These are phyloP conservation scores for Cicer judaicum DNA, from an alignment of 306 rosid genomes.

Conservation along the genomic window DNA sequence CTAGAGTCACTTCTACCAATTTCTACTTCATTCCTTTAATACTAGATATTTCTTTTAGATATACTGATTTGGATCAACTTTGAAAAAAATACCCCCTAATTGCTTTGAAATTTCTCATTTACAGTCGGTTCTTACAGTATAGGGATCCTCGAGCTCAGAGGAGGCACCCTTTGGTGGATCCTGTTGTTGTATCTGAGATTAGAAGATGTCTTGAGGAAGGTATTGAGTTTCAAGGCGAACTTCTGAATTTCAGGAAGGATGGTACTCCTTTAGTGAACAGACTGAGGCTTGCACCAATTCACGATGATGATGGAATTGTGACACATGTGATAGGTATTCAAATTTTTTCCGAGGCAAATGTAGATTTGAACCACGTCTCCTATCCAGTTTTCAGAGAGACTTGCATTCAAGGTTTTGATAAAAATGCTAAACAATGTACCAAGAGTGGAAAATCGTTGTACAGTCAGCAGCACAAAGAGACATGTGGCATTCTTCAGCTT, in stretches of 20 bases:
- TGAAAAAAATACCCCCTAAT: background rate
- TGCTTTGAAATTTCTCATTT: slow-evolving; percentile 43
- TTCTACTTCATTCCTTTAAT: slow-evolving; percentile 1
- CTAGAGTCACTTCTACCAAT: background rate
- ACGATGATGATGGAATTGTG: slow-evolving; percentile 80
- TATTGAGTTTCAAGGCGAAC: slow-evolving; percentile 89
- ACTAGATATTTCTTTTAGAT: slow-evolving; percentile 20
- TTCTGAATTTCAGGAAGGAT: slow-evolving; percentile 90
- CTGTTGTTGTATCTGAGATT: slow-evolving; percentile 95
- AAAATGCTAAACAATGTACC: slow-evolving; percentile 49
- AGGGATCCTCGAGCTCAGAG: slow-evolving; percentile 95
- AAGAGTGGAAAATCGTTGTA: slow-evolving; percentile 52
- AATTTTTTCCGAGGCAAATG: slow-evolving; percentile 80
- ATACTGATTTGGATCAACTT: slow-evolving; percentile 16
- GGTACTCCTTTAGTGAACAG: slow-evolving; percentile 89
- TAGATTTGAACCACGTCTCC: slow-evolving; percentile 75
- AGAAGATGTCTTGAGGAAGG: slow-evolving; percentile 91
- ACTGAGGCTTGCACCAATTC: slow-evolving; percentile 81
- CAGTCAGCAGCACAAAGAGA: slow-evolving; percentile 55
- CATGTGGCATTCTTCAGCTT: slow-evolving; percentile 92
- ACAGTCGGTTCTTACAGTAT: slow-evolving; percentile 92
- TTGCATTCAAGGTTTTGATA: slow-evolving; percentile 60
- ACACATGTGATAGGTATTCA: slow-evolving; percentile 93
- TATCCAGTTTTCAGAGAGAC: slow-evolving; percentile 93
- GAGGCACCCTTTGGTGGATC: slow-evolving; percentile 95